Evolutionary conservation across 2,329 filamentous ascomycete species (phyloP), one percentile per base, ranked within the genome.

Genomic region (Fusarium metavorans): DNA sequence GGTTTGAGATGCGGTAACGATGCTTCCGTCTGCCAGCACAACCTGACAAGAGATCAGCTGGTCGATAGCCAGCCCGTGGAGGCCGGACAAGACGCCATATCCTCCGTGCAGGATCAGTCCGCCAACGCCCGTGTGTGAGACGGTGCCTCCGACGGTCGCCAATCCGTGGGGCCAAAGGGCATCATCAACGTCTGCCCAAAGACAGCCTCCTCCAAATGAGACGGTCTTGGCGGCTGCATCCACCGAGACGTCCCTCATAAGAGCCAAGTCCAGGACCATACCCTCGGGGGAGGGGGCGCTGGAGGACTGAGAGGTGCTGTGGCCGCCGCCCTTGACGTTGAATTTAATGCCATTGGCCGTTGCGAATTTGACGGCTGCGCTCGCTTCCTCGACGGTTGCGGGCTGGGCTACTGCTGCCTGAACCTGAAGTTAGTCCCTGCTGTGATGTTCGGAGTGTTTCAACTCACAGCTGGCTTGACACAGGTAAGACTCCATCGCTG

Each of bases 121-220:
- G 3, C 89, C 90, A 7, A 92, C 87, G 7, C 91, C 90, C 1
- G 90, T 92, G 72, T 92, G 88, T 48, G 88, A 88, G 11, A 92
- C 89, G 0, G 90, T 91, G 4, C 91, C 91, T 10, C 90, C 90
- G 0, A 91, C 88, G 1, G 89, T 89, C 3, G 89, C 90, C 4
- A 92, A 84, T 0, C 85, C 85, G 74, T 89, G 81, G 57, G 85
- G 80, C 61, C 83, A 87, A 0, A 86, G 86, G 0, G 85, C 86
- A 7, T 83, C 80, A 72, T 92, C 89, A 14, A 91, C 86, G 74
- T 90, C 87, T 64, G 81, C 82, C 88, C 89, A 90, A 3, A 84
- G 77, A 50, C 86, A 85, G 9, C 89, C 89, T 30, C 89, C 88
- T 66, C 87, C 85, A 23, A 85, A 87, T 0, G 80, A 83, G 62